Evolutionary conservation across 2,329 filamentous ascomycete species (phyloP).

Genomic region (Chaetomiaceae sp.): DNA sequence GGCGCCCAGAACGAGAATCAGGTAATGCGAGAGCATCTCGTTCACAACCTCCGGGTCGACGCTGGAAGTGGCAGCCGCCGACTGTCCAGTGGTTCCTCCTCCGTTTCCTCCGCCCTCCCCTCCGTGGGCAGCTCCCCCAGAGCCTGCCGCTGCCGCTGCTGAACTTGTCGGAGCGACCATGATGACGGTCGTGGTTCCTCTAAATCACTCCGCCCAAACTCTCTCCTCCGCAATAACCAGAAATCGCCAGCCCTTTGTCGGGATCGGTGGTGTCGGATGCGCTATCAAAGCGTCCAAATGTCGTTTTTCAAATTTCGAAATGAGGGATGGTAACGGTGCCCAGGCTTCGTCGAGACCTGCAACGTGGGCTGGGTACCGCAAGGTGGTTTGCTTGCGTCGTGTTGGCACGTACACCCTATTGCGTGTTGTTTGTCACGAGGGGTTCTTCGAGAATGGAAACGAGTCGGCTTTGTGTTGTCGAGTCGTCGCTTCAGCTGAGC

Average conservation of each 20-base stretch:
- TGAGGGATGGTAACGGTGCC: not conserved
- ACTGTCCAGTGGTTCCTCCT: conserved; percentile 5
- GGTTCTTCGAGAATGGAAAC: not conserved
- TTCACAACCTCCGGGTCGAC: conserved; percentile 39
- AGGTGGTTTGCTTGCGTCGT: not conserved
- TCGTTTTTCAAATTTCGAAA: not conserved
- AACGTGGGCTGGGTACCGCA: conserved; percentile 6
- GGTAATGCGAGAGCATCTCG: conserved; percentile 54
- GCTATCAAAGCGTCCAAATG: conserved; percentile 9
- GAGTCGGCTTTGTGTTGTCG: not conserved
- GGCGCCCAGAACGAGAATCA: conserved; percentile 59
- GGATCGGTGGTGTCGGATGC: not conserved
- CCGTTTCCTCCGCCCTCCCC: not conserved
- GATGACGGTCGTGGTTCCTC: not conserved
- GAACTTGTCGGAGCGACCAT: conserved; percentile 12
- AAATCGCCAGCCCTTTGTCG: not conserved
- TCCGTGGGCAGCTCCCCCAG: not conserved
- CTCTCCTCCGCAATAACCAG: not conserved
- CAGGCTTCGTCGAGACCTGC: conserved; percentile 15
- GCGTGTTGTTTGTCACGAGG: not conserved
- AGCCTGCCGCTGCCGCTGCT: not conserved
- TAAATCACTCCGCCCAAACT: not conserved
- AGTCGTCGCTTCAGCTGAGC: not conserved
- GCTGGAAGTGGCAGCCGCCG: conserved; percentile 16
- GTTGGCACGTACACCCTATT: not conserved